Conservation (phyloP, 106 monocot species). For the Agapanthus africanus region DNA sequence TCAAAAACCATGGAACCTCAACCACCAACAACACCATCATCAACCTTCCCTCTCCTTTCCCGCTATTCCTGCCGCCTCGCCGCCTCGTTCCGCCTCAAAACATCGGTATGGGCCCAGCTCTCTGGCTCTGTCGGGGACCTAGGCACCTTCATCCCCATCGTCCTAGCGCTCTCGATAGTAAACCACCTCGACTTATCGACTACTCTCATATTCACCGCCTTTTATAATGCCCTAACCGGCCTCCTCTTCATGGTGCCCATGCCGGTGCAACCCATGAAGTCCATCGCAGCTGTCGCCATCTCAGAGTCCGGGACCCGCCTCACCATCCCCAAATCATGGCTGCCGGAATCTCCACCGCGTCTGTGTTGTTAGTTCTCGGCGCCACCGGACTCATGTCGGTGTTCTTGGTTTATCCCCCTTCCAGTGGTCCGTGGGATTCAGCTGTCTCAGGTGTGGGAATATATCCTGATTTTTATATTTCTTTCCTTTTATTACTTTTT, state of each 20-base stretch:
- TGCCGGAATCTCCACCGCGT: conserved; percentile 75
- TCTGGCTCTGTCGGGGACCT: conserved; percentile 88
- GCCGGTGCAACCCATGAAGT: conserved; percentile 99
- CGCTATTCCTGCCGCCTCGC: too few relatives aligned
- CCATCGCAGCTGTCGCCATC: conserved; percentile 93
- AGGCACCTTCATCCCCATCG: conserved; percentile 91
- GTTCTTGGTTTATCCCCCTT: conserved; percentile 71
- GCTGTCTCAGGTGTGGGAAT: conserved; percentile 44
- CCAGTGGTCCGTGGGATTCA: conserved; percentile 97
- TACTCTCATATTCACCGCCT: conserved; percentile 88
- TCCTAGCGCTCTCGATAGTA: conserved; percentile 78
- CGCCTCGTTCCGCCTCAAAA: conserved; percentile 59
- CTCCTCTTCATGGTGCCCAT: conserved; percentile 87
- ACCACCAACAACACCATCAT: neutral
- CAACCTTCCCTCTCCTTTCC: neutral
- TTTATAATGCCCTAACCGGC: conserved; percentile 85
- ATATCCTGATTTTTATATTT: conserved; percentile 16
- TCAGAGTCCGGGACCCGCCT: conserved; percentile 47
- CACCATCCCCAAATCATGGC: conserved; percentile 86
- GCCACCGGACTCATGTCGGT: conserved; percentile 81
- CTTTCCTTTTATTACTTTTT: conserved; percentile 32
- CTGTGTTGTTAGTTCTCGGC: conserved; percentile 68
- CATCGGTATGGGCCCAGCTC: conserved; percentile 69
- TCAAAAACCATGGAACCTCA: neutral
- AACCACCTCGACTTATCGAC: conserved; percentile 80